Evolutionary conservation across 2,329 filamentous ascomycete species (phyloP).

Genomic region (Trematosphaeria pertusa): DNA sequence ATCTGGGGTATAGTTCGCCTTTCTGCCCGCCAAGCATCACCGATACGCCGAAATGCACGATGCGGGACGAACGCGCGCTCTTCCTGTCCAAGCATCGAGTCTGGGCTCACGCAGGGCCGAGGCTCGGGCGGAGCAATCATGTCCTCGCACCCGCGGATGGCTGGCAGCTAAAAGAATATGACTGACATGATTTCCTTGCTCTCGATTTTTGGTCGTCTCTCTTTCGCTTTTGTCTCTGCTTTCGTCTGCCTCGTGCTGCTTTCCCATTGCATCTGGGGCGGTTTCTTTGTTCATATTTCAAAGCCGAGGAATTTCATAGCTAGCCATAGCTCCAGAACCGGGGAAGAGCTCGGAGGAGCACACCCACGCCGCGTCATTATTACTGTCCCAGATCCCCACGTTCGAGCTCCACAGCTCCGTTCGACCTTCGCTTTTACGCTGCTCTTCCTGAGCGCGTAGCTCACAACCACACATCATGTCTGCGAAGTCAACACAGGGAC

Average conservation of each 20-base stretch:
- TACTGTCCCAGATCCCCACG: conserved; percentile 5
- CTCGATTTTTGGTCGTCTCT: conserved; percentile 10
- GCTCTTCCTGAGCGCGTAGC: conserved; percentile 14
- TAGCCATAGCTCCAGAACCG: conserved; percentile 25
- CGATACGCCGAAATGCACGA: conserved; percentile 16
- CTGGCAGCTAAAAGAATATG: conserved; percentile 25
- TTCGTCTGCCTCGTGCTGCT: conserved; percentile 7
- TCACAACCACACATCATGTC: conserved; percentile 57
- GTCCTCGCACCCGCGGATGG: conserved; percentile 45
- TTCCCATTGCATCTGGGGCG: conserved; percentile 13
- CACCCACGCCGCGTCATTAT: conserved; percentile 22
- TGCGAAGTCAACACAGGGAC: conserved; percentile 63
- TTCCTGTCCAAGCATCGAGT: conserved; percentile 14
- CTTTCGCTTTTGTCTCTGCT: conserved; percentile 14
- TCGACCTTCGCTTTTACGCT: not conserved
- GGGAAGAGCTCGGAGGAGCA: conserved; percentile 14
- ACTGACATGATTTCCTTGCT: conserved; percentile 29
- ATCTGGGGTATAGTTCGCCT: conserved; percentile 38
- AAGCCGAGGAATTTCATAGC: conserved; percentile 24
- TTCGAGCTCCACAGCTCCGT: not conserved
- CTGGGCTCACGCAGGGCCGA: conserved; percentile 43
- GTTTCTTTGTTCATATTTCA: conserved; percentile 26
- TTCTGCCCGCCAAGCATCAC: conserved; percentile 22
- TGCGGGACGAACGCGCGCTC: conserved; percentile 27
- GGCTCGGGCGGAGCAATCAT: conserved; percentile 37